Conservation (phyloP, 306 rosid species). For the Quercus suber region DNA sequence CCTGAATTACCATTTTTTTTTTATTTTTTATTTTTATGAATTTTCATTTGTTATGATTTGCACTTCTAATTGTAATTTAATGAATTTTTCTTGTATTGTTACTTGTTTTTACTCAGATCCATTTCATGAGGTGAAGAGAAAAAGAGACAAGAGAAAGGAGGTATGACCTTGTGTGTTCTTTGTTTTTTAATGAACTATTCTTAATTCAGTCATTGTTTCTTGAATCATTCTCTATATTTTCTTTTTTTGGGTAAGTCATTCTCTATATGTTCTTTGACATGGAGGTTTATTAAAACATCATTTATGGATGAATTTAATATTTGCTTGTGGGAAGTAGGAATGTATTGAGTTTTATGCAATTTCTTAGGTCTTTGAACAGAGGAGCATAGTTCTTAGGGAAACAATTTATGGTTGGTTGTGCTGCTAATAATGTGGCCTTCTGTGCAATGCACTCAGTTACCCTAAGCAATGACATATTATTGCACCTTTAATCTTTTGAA, state of each 20-base stretch:
- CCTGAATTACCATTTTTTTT: background rate
- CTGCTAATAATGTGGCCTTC: background rate
- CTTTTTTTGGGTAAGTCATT: no score
- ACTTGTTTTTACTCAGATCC: conserved; percentile 49
- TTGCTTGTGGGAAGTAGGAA: background rate
- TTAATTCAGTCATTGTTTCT: background rate
- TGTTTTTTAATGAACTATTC: background rate
- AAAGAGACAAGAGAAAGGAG: conserved; percentile 91
- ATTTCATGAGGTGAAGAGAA: conserved; percentile 95
- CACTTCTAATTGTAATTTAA: background rate
- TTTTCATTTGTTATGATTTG: background rate
- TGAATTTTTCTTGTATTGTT: conserved; percentile 7
- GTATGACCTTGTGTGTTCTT: conserved; percentile 25
- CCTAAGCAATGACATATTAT: background rate
- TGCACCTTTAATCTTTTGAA: background rate
- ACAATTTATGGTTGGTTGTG: background rate
- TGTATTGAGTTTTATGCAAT: background rate
- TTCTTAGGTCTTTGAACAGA: background rate
- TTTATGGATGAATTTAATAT: background rate
- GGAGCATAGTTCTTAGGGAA: background rate
- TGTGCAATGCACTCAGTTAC: background rate
- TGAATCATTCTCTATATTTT: background rate
- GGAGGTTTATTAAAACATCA: background rate
- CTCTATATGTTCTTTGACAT: background rate
- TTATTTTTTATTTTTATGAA: background rate